Base-by-base conservation (phyloP, 768 basidiomycete species). In the Termitomyces sp. region DNA sequence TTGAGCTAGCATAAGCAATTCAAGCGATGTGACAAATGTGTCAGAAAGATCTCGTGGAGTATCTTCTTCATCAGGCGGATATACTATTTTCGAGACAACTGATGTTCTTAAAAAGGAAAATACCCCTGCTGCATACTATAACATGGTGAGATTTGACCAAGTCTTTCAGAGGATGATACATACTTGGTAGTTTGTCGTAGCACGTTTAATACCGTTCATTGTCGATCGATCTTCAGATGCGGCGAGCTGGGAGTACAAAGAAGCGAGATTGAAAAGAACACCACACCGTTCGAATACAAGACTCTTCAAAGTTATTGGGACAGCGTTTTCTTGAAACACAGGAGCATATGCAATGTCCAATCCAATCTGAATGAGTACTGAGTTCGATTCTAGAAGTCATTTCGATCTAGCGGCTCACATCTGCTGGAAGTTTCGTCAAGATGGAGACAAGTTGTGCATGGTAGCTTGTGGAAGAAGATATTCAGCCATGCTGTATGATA, bases 371-470 rank as follows among this genome's bases (percentile, higher is more conserved):
- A 41, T 34, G 23, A 47, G 43, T 30, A 14, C 5, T n/a, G 45
- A 32, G 17, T 41, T 55, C 30, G 55, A n/a, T 39, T 2, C n/a
- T 2, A 3, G n/a, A 28, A 28, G 34, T 14, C 27, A 41, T 40
- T 42, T 43, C 2, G 7, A 19, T 43, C 39, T 52, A 44, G 25
- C 45, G 27, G 67, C 72, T 65, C 55, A 85, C 95, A 70, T 96
- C 85, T 7, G 79, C 71, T 2, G 96, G 95, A 7, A 98, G 74
- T 67, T 98, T 98, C 12, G 86, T 84, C 59, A 91, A 70, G 32
- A 94, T 81, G 59, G 88, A 94, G 0, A 85, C 76, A 37, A 98
- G 82, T 67, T 96, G 95, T 3, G 93, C 90, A 62, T 97, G 90
- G 67, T 98, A 98, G 44, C 96, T 98, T 64, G 10, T 43, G 42